Evolutionary conservation across 2,329 filamentous ascomycete genomes (phyloP).

Genomic region (Aureobasidium sp.): DNA sequence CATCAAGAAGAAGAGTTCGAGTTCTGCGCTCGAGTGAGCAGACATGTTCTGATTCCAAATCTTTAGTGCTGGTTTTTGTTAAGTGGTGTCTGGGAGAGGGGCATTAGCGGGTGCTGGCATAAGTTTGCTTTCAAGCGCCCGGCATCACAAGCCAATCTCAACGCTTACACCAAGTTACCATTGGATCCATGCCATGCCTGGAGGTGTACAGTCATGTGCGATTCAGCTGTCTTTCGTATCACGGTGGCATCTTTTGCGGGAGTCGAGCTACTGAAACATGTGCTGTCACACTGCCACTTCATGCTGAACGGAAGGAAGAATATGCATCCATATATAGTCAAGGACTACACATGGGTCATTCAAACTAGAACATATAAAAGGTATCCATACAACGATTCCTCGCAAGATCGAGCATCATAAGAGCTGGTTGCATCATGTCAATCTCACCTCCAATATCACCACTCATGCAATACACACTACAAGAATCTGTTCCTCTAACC

Average conservation of each 20-base stretch:
- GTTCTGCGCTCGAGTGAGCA: not conserved
- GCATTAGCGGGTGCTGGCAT: not conserved
- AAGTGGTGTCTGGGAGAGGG: not conserved
- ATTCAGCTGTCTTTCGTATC: not conserved
- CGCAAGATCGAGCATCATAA: not conserved
- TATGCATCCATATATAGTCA: not conserved
- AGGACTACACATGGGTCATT: not conserved
- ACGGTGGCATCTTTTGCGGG: not conserved
- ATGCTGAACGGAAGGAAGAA: not conserved
- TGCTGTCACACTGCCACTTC: not conserved
- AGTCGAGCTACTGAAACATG: not conserved
- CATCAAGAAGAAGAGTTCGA: constrained; percentile 2
- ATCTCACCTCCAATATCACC: not conserved
- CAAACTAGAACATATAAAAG: not conserved
- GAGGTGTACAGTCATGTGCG: not conserved
- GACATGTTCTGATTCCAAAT: not conserved
- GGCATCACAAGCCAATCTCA: not conserved
- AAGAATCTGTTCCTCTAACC: not conserved
- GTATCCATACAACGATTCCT: too few species aligned
- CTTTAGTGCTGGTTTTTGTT: not conserved
- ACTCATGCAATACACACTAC: not conserved
- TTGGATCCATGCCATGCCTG: too few species aligned
- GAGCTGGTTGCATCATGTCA: not conserved
- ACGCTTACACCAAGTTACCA: not conserved
- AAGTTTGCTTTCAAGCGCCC: not conserved